Percentiles rank a stretch among this genome's conserved stretches.
Conservation (phyloP, 2,329 filamentous ascomycete genomes). For the Didymella pinodella region DNA sequence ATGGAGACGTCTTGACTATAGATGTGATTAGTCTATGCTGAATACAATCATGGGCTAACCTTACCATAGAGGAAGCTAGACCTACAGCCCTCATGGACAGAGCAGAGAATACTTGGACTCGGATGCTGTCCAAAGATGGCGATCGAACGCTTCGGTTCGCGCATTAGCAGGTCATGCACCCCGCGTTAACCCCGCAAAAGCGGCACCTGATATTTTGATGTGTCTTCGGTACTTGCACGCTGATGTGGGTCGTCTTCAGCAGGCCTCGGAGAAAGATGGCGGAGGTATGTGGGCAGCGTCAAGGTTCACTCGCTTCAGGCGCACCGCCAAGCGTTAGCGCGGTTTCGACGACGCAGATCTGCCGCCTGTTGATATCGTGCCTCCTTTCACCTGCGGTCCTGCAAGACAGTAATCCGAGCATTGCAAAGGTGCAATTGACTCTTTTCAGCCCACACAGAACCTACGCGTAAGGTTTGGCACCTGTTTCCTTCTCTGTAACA, state of each 20-base stretch:
- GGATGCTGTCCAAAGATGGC: neutral
- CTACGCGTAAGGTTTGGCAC: neutral
- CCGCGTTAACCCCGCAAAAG: constrained; percentile 2
- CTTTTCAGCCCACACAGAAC: neutral
- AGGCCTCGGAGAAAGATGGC: constrained; percentile 1
- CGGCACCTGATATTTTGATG: neutral
- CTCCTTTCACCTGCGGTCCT: neutral
- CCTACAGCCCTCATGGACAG: too few species aligned
- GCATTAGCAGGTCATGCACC: neutral
- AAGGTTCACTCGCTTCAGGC: neutral
- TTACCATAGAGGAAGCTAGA: too few species aligned
- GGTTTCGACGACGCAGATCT: neutral
- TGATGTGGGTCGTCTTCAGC: neutral
- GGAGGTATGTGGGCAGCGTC: constrained; percentile 1
- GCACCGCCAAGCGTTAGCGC: neutral
- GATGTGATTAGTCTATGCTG: too few species aligned
- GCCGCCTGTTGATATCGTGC: neutral
- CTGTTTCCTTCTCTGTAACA: too few species aligned
- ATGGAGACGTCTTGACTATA: too few species aligned
- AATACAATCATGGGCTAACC: too few species aligned
- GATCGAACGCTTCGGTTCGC: neutral
- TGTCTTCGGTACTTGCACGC: neutral
- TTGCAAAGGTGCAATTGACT: neutral
- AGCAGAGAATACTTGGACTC: neutral
- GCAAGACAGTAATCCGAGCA: neutral